phyloP scores from a whole-genome alignment of 176 grass and related monocot species.

The Dendrocalamus sinicus region DNA sequence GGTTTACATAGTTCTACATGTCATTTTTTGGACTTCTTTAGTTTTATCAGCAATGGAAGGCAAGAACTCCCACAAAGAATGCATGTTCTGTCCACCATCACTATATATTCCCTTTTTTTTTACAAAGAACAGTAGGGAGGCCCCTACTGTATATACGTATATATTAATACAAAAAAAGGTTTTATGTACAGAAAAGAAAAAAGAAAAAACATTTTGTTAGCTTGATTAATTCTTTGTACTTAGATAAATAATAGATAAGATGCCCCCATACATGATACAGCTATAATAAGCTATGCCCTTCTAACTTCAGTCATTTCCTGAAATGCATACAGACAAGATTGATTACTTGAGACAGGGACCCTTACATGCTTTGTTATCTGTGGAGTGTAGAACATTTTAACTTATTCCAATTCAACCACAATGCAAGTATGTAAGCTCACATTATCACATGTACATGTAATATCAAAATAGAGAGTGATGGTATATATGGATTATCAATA shows the following conservation, averaged over 20 bases:
- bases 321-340: background rate
- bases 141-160: too few relatives aligned
- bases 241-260: too few relatives aligned
- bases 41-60: slow-evolving; percentile 3
- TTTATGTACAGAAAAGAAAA: too few relatives aligned
- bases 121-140: too few relatives aligned
- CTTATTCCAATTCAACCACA: slow-evolving; percentile 21
- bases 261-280: background rate
- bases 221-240: too few relatives aligned
- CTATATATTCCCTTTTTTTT: background rate
- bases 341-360: background rate
- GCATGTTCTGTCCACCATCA: background rate
- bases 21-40: background rate
- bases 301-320: background rate
- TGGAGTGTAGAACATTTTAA: background rate
- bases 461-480: background rate
- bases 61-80: slow-evolving; percentile 13
- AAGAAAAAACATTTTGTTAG: background rate
- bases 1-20: background rate
- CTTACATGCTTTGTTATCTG: slow-evolving; percentile 9
- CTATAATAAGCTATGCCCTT: slow-evolving; percentile 3
- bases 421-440: slow-evolving; percentile 1
- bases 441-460: background rate
- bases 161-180: too few relatives aligned
- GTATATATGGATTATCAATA: background rate